These are phyloP conservation scores for Periconia sp. DNA, from an alignment of 2,329 filamentous ascomycete species.

Conservation along the genomic window DNA sequence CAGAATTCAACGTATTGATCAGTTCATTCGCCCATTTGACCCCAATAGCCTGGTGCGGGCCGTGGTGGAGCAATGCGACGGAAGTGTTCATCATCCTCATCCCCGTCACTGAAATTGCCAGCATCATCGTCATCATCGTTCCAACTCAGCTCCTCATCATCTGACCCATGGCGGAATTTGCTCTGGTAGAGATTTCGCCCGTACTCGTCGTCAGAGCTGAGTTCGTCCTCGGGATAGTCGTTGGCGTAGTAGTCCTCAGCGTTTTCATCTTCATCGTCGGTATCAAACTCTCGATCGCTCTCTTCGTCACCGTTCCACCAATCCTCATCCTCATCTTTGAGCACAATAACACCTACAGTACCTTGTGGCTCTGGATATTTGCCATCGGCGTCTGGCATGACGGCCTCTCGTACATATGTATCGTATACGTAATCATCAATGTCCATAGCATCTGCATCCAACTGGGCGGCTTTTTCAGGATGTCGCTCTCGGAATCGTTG, in stretches of 20 bases:
- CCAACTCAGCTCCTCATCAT: slow-evolving; percentile 44
- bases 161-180: slow-evolving; percentile 41
- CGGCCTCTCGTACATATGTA: slow-evolving; percentile 57
- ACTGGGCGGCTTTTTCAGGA: slow-evolving; percentile 26
- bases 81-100: slow-evolving; percentile 33
- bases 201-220: slow-evolving; percentile 70
- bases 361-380: slow-evolving; percentile 23
- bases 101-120: slow-evolving; percentile 24
- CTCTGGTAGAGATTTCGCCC: slow-evolving; percentile 46
- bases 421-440: slow-evolving; percentile 62
- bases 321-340: slow-evolving; percentile 54
- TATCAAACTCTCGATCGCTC: slow-evolving; percentile 56
- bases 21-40: slow-evolving; percentile 17
- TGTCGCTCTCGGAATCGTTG: slow-evolving; percentile 38
- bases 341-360: slow-evolving; percentile 50
- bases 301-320: slow-evolving; percentile 62
- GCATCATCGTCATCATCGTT: slow-evolving; percentile 19
- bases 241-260: slow-evolving; percentile 77
- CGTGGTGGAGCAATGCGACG: slow-evolving; percentile 26
- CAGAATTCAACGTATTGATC: no score
- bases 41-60: slow-evolving; percentile 27
- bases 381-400: slow-evolving; percentile 38
- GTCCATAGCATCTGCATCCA: slow-evolving; percentile 36
- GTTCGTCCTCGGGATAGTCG: slow-evolving; percentile 79
- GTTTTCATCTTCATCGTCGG: slow-evolving; percentile 65